phyloP scores from a whole-genome alignment of 2,329 filamentous ascomycete genomes.

The Dactylellina cionopaga region DNA sequence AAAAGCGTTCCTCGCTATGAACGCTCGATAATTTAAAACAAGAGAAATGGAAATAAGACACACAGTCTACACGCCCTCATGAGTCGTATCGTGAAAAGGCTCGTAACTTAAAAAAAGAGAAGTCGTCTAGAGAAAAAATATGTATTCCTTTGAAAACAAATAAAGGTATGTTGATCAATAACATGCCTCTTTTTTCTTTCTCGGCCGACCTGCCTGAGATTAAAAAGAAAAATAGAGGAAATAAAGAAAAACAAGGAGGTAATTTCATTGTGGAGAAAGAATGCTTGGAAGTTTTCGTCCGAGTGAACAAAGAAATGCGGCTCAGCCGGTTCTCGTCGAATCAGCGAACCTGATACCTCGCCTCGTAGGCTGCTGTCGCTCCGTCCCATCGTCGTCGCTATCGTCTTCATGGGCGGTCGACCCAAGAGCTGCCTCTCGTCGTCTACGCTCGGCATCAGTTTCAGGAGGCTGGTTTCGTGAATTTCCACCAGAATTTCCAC shows the following conservation, averaged over 20 bases:
- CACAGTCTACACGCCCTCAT: background rate
- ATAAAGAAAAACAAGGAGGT: background rate
- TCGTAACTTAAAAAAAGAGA: background rate
- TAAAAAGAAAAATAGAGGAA: background rate
- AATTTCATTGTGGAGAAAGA: background rate
- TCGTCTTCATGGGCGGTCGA: slow-evolving; percentile 17
- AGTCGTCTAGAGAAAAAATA: background rate
- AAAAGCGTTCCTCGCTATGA: too few species aligned
- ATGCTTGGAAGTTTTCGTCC: background rate
- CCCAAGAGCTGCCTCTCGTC: slow-evolving; percentile 75
- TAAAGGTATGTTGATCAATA: background rate
- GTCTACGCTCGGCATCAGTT: slow-evolving; percentile 77
- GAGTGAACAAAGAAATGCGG: background rate
- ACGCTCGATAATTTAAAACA: slow-evolving; percentile 6
- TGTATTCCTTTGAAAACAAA: background rate
- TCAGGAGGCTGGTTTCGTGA: slow-evolving; percentile 61
- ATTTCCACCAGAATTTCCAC: background rate
- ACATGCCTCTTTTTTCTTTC: background rate
- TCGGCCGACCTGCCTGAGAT: slow-evolving; percentile 12
- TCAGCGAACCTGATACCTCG: slow-evolving; percentile 45
- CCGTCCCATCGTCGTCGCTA: slow-evolving; percentile 47
- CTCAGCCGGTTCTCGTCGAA: background rate
- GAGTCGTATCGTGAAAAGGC: too few species aligned
- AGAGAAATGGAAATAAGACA: slow-evolving; percentile 1
- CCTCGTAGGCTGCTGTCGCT: slow-evolving; percentile 31